These are phyloP conservation scores for Mycena rebaudengoi DNA, from an alignment of 768 basidiomycete genomes.

Conservation along the genomic window DNA sequence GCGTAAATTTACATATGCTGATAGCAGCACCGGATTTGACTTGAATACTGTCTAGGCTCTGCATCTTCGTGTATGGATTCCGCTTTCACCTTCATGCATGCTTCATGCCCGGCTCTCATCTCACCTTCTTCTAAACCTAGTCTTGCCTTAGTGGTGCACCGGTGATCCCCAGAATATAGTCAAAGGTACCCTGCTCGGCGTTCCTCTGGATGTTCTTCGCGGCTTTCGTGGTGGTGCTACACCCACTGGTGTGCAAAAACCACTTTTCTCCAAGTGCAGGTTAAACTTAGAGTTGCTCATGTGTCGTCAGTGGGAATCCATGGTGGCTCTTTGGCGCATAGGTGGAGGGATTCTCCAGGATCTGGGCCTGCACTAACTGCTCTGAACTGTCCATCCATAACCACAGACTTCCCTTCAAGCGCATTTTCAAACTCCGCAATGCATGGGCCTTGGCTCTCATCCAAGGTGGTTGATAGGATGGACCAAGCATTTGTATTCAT, in stretches of 20 bases:
- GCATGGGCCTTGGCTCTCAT: too few species aligned
- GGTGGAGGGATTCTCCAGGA: not conserved
- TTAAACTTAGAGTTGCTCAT: not conserved
- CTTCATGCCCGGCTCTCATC: too few species aligned
- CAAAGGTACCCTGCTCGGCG: constrained; percentile 14
- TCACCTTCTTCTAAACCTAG: not conserved
- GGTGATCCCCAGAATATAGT: constrained; percentile 19
- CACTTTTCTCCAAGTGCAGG: too few species aligned
- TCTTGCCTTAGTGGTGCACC: too few species aligned
- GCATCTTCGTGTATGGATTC: not conserved
- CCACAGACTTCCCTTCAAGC: too few species aligned
- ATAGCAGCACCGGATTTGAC: too few species aligned
- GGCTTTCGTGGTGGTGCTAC: constrained; percentile 11
- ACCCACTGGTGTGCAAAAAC: constrained; percentile 8
- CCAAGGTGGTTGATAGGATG: too few species aligned
- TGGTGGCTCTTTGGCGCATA: not conserved
- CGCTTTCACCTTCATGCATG: not conserved
- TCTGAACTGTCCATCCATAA: too few species aligned
- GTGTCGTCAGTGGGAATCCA: constrained; percentile 9
- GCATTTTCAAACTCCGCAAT: too few species aligned
- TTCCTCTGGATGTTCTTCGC: constrained; percentile 22
- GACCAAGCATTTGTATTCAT: too few species aligned
- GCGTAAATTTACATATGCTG: not conserved
- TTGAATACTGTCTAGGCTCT: not conserved
- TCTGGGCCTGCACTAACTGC: too few species aligned